These are phyloP conservation scores for Helotiales sp. DNA, from an alignment of 2,329 filamentous ascomycete species.

Conservation along the genomic window DNA sequence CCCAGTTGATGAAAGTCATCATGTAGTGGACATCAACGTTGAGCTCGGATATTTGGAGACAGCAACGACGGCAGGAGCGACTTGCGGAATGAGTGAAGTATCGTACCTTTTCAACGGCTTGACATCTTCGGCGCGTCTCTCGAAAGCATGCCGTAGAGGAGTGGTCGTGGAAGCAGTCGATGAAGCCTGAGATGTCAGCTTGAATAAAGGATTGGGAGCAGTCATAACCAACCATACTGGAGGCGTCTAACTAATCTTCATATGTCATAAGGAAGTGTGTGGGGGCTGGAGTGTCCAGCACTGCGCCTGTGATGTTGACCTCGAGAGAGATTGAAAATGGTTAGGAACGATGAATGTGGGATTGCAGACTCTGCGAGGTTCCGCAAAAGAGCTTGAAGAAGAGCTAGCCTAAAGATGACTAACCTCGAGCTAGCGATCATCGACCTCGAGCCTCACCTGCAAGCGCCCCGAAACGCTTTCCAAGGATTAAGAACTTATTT, in stretches of 20 bases:
- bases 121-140: constrained; percentile 77
- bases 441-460: background rate
- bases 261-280: constrained; percentile 15
- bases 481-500: background rate
- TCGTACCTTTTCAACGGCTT: constrained; percentile 90
- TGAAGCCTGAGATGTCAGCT: constrained; percentile 32
- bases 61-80: constrained; percentile 3
- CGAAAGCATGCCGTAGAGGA: constrained; percentile 61
- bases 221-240: constrained; percentile 33
- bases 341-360: constrained; percentile 6
- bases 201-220: background rate
- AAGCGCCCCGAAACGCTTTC: background rate
- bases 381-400: background rate
- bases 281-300: constrained; percentile 33
- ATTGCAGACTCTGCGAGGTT: background rate
- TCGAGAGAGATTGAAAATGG: constrained; percentile 4
- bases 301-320: constrained; percentile 18
- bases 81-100: constrained; percentile 27
- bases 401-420: background rate
- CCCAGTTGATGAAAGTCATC: constrained; percentile 94
- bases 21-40: constrained; percentile 41
- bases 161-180: constrained; percentile 64
- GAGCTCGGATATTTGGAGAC: constrained; percentile 5
- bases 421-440: background rate
- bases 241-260: constrained; percentile 26